phyloP scores from a whole-genome alignment of 345 rosid species.

The Hibiscus mutabilis region DNA sequence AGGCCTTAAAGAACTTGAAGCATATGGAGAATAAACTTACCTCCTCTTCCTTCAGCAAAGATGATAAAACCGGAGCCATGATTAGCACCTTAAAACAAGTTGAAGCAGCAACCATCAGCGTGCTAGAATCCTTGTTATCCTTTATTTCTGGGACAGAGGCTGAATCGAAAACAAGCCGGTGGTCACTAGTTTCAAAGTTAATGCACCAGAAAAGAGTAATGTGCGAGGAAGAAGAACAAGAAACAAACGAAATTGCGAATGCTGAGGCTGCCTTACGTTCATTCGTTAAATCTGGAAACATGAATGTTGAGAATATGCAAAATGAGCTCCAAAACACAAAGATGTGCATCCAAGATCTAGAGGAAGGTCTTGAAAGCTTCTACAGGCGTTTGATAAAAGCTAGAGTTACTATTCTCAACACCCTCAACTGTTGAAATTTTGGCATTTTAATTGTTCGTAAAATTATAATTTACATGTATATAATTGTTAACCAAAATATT shows the following conservation, averaged over 20 bases:
- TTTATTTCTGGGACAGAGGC: conserved; percentile 27
- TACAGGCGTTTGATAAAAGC: conserved; percentile 33
- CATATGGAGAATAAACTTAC: conserved; percentile 13
- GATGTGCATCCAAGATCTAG: conserved; percentile 33
- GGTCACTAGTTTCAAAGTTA: conserved; percentile 35
- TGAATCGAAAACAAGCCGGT: conserved; percentile 18
- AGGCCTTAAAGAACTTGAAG: conserved; percentile 28
- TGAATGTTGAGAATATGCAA: conserved; percentile 7
- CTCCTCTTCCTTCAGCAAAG: not conserved
- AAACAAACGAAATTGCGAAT: conserved; percentile 24
- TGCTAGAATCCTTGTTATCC: conserved; percentile 33
- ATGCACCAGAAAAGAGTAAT: conserved; percentile 23
- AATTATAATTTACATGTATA: not conserved
- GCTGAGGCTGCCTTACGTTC: conserved; percentile 22
- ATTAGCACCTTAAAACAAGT: conserved; percentile 23
- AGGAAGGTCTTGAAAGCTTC: conserved; percentile 21
- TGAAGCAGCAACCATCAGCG: conserved; percentile 19
- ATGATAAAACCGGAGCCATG: conserved; percentile 11
- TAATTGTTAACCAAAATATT: not conserved
- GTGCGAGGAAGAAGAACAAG: conserved; percentile 14
- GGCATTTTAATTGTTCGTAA: not conserved
- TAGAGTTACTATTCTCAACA: conserved; percentile 38
- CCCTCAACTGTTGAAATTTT: conserved; percentile 9
- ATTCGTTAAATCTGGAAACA: not conserved
- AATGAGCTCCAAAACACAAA: conserved; percentile 28